Evolutionary conservation across 2,329 filamentous ascomycete genomes (phyloP).

Genomic region (Verticillium albo-atrum): DNA sequence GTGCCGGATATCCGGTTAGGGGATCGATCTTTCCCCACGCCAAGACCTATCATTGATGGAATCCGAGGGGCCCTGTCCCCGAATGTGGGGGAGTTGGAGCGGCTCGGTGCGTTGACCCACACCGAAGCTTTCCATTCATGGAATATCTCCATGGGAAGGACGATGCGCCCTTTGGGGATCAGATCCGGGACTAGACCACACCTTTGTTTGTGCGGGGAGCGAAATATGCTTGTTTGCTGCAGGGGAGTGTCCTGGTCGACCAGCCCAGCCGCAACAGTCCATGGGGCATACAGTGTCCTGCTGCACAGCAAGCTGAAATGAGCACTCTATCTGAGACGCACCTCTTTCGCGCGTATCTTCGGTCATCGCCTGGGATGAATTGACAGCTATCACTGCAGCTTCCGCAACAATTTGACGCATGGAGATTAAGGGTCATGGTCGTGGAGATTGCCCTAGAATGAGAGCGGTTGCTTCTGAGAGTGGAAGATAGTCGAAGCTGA

Average conservation of each 20-base stretch:
- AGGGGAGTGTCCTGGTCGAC: neutral
- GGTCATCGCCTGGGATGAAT: no score
- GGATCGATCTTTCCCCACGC: neutral
- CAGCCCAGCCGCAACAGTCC: neutral
- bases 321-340: neutral
- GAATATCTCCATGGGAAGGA: neutral
- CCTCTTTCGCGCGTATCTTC: no score
- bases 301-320: neutral
- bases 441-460: no score
- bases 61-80: neutral
- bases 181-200: neutral
- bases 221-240: neutral
- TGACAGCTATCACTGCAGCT: no score
- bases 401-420: no score
- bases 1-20: neutral
- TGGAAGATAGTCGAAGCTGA: no score
- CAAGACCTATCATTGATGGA: constrained; percentile 1
- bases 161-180: neutral
- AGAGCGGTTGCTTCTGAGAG: no score
- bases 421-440: no score
- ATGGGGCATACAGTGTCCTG: neutral
- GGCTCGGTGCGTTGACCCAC: neutral
- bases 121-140: neutral
- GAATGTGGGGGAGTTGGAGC: neutral
- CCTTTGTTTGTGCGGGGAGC: neutral